These are phyloP conservation scores for Termitomyces sp. DNA, from an alignment of 1,284 basidiomycete genomes.

Conservation along the genomic window DNA sequence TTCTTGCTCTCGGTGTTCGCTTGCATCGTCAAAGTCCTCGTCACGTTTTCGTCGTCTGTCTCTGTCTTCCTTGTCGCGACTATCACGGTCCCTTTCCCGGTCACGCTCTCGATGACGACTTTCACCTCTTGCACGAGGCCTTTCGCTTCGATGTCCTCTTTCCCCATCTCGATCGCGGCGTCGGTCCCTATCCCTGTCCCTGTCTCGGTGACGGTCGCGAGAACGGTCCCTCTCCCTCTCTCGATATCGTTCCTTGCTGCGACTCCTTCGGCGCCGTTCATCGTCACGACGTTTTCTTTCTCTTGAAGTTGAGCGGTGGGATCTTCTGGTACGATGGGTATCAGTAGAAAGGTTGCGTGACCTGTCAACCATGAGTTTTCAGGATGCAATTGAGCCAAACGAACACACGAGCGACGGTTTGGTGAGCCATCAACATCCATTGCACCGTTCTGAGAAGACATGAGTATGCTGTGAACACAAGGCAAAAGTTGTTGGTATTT, in stretches of 20 bases:
- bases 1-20: conserved; percentile 37
- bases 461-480: conserved; percentile 7
- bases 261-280: conserved; percentile 37
- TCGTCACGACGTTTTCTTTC: conserved; percentile 53
- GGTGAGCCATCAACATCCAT: conserved; percentile 65
- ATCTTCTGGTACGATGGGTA: conserved; percentile 63
- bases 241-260: conserved; percentile 32
- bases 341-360: conserved; percentile 70
- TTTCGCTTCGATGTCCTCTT: conserved; percentile 36
- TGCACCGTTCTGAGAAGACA: conserved; percentile 35
- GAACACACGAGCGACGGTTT: conserved; percentile 58
- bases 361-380: conserved; percentile 28
- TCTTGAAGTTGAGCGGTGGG: conserved; percentile 64
- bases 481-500: background rate
- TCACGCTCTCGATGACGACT: conserved; percentile 41
- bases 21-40: conserved; percentile 45
- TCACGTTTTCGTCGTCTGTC: conserved; percentile 38
- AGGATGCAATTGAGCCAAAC: conserved; percentile 9
- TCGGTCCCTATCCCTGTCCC: conserved; percentile 40
- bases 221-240: conserved; percentile 47
- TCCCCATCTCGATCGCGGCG: conserved; percentile 40
- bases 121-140: conserved; percentile 23
- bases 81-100: conserved; percentile 31
- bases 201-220: conserved; percentile 46
- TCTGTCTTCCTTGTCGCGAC: conserved; percentile 43